phyloP scores from a whole-genome alignment of 306 rosid genomes.

The Inga leiocalycina region DNA sequence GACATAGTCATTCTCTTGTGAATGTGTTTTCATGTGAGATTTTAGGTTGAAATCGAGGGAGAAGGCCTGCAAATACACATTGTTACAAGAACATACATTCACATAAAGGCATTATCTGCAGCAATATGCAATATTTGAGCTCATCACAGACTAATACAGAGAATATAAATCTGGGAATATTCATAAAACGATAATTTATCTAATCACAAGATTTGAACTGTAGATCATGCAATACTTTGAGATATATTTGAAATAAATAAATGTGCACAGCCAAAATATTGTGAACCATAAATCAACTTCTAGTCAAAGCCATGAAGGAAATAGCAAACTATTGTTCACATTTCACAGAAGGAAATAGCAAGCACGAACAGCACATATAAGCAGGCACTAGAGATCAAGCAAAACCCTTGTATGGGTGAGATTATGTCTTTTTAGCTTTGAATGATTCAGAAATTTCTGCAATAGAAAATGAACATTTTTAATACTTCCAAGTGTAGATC shows the following conservation, averaged over 20 bases:
- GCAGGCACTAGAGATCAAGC: background rate
- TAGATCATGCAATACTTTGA: background rate
- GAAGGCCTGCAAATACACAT: slow-evolving; percentile 70
- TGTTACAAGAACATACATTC: slow-evolving; percentile 3
- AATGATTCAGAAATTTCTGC: slow-evolving; percentile 98
- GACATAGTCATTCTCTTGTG: slow-evolving; percentile 91
- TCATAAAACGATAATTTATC: slow-evolving; percentile 25
- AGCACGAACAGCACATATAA: too few relatives aligned
- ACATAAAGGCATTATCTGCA: background rate
- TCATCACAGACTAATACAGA: background rate
- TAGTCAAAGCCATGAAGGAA: background rate
- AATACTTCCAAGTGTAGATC: background rate
- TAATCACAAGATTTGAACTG: slow-evolving; percentile 2
- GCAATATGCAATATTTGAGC: slow-evolving; percentile 6
- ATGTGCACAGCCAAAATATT: background rate
- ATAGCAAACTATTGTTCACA: background rate
- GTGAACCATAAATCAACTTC: slow-evolving; percentile 22
- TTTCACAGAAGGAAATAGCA: background rate
- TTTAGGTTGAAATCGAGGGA: slow-evolving; percentile 90
- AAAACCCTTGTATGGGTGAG: slow-evolving; percentile 87
- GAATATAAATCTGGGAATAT: background rate
- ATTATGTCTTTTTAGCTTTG: slow-evolving; percentile 94
- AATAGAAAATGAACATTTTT: slow-evolving; percentile 34
- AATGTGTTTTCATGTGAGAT: slow-evolving; percentile 98
- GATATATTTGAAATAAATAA: background rate